Conservation (phyloP, 2,329 filamentous ascomycete species). For the Fusarium longipes region DNA sequence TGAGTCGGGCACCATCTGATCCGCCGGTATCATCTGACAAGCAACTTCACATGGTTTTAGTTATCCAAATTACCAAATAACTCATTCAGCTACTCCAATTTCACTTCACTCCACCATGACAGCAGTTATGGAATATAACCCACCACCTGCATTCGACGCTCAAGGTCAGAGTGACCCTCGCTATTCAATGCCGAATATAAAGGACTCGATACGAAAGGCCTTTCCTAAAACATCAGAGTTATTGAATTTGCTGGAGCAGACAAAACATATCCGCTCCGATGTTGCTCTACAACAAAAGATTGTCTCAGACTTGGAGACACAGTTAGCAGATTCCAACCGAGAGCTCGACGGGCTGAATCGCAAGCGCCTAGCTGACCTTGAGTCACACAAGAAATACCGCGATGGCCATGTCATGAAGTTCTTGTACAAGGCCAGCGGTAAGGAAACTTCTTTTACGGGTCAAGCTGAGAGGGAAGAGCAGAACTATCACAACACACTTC, state of each 20-base stretch:
- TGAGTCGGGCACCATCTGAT: conserved; percentile 24
- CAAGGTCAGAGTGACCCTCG: not conserved
- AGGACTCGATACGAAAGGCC: conserved; percentile 54
- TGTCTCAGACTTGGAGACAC: conserved; percentile 57
- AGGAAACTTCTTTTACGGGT: conserved; percentile 54
- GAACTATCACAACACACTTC: conserved; percentile 65
- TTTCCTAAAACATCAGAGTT: conserved; percentile 57
- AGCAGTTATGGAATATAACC: conserved; percentile 11
- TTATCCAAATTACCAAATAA: not conserved
- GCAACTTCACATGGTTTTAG: not conserved
- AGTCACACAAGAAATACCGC: conserved; percentile 64
- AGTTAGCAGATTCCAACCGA: conserved; percentile 53
- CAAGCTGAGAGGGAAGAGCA: conserved; percentile 64
- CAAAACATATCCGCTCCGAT: conserved; percentile 60
- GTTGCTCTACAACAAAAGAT: conserved; percentile 59
- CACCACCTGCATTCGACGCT: conserved; percentile 4
- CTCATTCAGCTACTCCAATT: not conserved
- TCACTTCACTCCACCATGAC: conserved; percentile 3
- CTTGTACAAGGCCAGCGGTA: conserved; percentile 62
- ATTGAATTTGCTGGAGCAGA: conserved; percentile 59
- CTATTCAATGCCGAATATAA: conserved; percentile 46
- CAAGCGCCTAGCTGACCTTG: conserved; percentile 59
- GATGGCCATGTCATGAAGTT: conserved; percentile 64
- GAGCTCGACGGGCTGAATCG: conserved; percentile 54
- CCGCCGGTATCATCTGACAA: conserved; percentile 22